Conservation (phyloP, 2,329 filamentous ascomycete species). For the Penicillium sp. region DNA sequence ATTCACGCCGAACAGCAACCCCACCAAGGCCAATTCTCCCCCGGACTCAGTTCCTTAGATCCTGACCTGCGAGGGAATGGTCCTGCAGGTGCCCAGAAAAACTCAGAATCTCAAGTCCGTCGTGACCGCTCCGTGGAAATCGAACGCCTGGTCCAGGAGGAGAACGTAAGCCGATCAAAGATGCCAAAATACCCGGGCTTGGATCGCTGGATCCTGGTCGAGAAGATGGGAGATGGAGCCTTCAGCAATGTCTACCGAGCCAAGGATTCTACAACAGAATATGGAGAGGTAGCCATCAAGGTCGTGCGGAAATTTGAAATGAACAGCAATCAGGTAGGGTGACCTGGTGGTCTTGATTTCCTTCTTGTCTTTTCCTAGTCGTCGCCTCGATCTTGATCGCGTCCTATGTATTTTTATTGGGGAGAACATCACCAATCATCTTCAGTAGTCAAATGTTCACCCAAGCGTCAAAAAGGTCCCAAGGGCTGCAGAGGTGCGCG, state of each 20-base stretch:
- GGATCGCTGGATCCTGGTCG: conserved; percentile 80
- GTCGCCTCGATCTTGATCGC: conserved; percentile 16
- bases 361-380: conserved; percentile 28
- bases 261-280: conserved; percentile 69
- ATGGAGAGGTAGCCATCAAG: conserved; percentile 90
- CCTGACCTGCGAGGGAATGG: conserved; percentile 59
- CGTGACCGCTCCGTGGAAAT: conserved; percentile 63
- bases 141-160: conserved; percentile 85
- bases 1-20: conserved; percentile 66
- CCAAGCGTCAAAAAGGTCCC: conserved; percentile 93
- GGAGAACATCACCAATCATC: conserved; percentile 51
- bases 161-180: conserved; percentile 81
- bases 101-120: conserved; percentile 62
- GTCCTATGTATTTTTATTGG: conserved; percentile 8
- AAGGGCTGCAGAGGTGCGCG: conserved; percentile 94
- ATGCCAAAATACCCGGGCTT: conserved; percentile 83
- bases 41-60: conserved; percentile 61
- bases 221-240: conserved; percentile 98
- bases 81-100: conserved; percentile 64
- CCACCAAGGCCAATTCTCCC: conserved; percentile 46
- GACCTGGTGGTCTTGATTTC: conserved; percentile 26
- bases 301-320: conserved; percentile 99
- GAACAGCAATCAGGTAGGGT: conserved; percentile 94
- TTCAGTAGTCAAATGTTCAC: conserved; percentile 82
- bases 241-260: conserved; percentile 99